These are phyloP conservation scores for Aaosphaeria arxii DNA, from an alignment of 2,329 filamentous ascomycete species.

Conservation along the genomic window DNA sequence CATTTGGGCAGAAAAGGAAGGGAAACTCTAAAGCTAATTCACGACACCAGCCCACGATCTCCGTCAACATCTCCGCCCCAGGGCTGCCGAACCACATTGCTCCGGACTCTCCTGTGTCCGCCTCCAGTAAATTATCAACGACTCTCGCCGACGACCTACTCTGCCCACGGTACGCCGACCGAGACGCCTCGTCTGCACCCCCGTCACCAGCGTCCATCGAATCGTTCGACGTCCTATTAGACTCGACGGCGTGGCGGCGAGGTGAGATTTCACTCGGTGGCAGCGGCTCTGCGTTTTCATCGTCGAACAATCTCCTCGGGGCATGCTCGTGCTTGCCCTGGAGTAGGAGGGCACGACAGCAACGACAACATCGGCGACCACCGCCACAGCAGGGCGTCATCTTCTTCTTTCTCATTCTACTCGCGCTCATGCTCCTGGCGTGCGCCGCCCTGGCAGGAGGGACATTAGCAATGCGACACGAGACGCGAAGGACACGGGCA, in stretches of 20 bases:
- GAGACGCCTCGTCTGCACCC: slow-evolving; percentile 27
- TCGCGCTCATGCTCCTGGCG: slow-evolving; percentile 17
- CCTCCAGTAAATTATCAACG: background rate
- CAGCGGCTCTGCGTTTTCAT: no score
- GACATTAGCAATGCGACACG: slow-evolving; percentile 12
- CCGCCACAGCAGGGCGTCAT: no score
- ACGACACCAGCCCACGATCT: slow-evolving; percentile 2
- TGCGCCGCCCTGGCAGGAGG: no score
- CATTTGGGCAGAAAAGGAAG: no score
- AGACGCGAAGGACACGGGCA: slow-evolving; percentile 8
- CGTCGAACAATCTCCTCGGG: no score
- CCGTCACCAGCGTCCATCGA: slow-evolving; percentile 34
- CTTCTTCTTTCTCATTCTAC: slow-evolving; percentile 3
- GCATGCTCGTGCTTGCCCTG: no score
- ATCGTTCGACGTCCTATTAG: slow-evolving; percentile 32
- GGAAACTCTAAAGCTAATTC: background rate
- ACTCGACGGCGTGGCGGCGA: slow-evolving; percentile 25
- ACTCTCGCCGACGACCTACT: slow-evolving; percentile 21
- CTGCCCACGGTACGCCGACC: slow-evolving; percentile 31
- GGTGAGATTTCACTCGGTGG: slow-evolving; percentile 2
- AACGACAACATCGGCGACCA: no score
- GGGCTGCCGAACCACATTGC: slow-evolving; percentile 16
- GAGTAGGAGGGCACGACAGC: no score
- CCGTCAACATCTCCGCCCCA: slow-evolving; percentile 6
- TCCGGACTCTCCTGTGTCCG: slow-evolving; percentile 15